These are phyloP conservation scores for Pascua guehoae DNA, from an alignment of 1,284 basidiomycete species.

Conservation along the genomic window DNA sequence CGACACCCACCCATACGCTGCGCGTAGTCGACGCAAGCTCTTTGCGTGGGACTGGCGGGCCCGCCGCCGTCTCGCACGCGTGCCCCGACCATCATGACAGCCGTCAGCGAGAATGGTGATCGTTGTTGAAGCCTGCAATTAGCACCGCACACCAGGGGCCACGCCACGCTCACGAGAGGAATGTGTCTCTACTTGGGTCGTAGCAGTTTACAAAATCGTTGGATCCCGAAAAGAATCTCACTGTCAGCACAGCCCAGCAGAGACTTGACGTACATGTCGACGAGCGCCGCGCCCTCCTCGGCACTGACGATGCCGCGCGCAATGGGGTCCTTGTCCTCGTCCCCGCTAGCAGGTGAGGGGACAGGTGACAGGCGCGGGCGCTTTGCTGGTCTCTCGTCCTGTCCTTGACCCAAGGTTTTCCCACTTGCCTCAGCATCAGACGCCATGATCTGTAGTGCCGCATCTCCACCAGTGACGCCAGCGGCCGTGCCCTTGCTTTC, in stretches of 20 bases:
- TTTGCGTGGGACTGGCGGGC: slow-evolving; percentile 18
- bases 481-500: neutral
- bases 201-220: slow-evolving; percentile 80
- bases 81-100: slow-evolving; percentile 79
- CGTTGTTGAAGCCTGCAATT: neutral
- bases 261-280: slow-evolving; percentile 60
- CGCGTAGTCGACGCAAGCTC: slow-evolving; percentile 58
- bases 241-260: slow-evolving; percentile 1
- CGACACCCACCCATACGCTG: slow-evolving; percentile 56
- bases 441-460: no score
- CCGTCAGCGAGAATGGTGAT: slow-evolving; percentile 50
- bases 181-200: slow-evolving; percentile 67
- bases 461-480: no score
- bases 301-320: slow-evolving; percentile 61
- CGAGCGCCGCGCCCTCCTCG: slow-evolving; percentile 69
- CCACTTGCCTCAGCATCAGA: no score
- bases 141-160: neutral
- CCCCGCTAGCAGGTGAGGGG: no score
- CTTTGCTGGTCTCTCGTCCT: no score
- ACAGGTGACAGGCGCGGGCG: neutral
- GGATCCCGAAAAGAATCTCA: slow-evolving; percentile 65
- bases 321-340: slow-evolving; percentile 16
- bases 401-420: no score
- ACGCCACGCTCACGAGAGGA: slow-evolving; percentile 50
- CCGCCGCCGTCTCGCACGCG: slow-evolving; percentile 74